Evolutionary conservation across 2,329 filamentous ascomycete species (phyloP), one percentile per base, ranked within the genome.

Genomic region (Aspergillus sojae): DNA sequence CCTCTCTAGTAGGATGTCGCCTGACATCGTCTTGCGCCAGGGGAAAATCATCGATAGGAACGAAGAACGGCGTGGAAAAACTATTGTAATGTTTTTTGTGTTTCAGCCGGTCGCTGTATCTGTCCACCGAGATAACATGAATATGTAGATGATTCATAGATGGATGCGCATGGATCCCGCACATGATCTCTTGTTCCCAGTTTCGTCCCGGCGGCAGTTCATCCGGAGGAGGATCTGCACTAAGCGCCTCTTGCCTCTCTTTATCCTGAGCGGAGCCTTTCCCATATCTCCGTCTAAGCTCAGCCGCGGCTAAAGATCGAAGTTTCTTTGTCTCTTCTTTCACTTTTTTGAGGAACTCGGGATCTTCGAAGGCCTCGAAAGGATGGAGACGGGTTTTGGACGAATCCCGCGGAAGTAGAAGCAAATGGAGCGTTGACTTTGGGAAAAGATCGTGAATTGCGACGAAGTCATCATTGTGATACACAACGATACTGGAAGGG

Each of bases 61-160:
- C 86, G 26, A 99, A 86, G 75, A 98, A 99, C 4, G 86, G 86
- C 58, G 94, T 96, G 36, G 87, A 88, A 79, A 98, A 98, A 67
- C 91, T 95, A 74, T 95, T 92, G 79, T 97, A 98, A 79, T 98
- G 95, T 76, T 93, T 94, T 67, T 88, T 85, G 74, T 94, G 89
- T 79, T 89, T 92, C 77, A 97, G 69, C 53, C 84, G 85, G 12
- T 86, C 84, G 43, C 90, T 93, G 70, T 88, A 84, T 83, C 92
- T 90, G 75, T 99, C 95, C 21, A 87, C 83, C 45, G 91, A 92
- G 62, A 98, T 79, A 34, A 98, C 88, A 77, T 99, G 95, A 4
- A 98, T 84, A 78, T 99, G 95, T 60, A 98, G 75, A 76, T 98
- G 93, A 67, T 87, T 89, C 95, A 99, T 98, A 61, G 90, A 94